A percentile compares a stretch with the other conserved stretches of the same genome.
Conservation (phyloP, 495 filamentous ascomycete species). For the Xylaria curta region DNA sequence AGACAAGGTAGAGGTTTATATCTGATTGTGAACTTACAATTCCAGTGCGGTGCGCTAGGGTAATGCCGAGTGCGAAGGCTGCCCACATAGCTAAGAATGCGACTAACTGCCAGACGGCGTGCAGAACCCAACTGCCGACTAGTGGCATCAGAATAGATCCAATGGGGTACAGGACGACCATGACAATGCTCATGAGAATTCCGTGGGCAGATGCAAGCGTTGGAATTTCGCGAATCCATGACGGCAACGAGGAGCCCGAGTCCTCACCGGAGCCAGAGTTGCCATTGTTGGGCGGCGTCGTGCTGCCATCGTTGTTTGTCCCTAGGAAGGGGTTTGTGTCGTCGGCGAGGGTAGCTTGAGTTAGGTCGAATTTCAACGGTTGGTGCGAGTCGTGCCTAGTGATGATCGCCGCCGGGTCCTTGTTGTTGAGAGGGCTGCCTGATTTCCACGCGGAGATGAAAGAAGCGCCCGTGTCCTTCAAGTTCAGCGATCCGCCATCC, state of each 20-base stretch:
- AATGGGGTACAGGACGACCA: conserved; percentile 61
- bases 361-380: conserved; percentile 63
- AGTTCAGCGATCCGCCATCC: conserved; percentile 62
- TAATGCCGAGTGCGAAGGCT: conserved; percentile 68
- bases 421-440: conserved; percentile 63
- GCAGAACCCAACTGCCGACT: conserved; percentile 56
- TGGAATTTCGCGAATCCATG: conserved; percentile 23
- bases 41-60: conserved; percentile 45
- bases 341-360: conserved; percentile 56
- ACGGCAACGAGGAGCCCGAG: not conserved
- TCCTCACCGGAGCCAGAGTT: conserved; percentile 11
- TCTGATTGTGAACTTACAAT: conserved; percentile 42
- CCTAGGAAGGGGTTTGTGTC: conserved; percentile 67
- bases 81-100: conserved; percentile 61
- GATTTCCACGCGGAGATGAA: conserved; percentile 74
- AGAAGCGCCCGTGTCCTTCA: conserved; percentile 51
- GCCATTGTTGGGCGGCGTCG: conserved; percentile 3
- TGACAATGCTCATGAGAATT: conserved; percentile 63
- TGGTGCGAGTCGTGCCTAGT: conserved; percentile 62
- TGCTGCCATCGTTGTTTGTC: conserved; percentile 20
- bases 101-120: conserved; percentile 64
- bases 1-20: not conserved
- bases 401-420: conserved; percentile 56
- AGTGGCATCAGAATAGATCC: conserved; percentile 64
- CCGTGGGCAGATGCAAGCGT: conserved; percentile 51